Percentiles rank a stretch among this genome's conserved stretches.
These are phyloP conservation scores for Fagopyrum homotropicum DNA, from an alignment of 148 eudicot species.

Conservation along the genomic window DNA sequence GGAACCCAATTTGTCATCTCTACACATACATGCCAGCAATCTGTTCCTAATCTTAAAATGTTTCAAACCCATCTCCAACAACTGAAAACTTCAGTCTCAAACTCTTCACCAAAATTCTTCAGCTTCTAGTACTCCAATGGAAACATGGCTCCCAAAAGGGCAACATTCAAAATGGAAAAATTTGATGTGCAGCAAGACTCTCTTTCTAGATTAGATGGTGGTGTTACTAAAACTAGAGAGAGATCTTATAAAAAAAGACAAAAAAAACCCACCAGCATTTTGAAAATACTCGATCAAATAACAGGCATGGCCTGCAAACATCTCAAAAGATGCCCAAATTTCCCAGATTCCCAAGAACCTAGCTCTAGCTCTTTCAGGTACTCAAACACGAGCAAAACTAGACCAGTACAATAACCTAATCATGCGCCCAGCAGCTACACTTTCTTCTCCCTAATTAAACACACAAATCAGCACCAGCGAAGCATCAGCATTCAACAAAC, in stretches of 20 bases:
- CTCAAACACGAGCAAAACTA: background rate
- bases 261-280: conserved; percentile 6
- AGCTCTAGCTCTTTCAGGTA: background rate
- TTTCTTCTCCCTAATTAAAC: background rate
- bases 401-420: conserved; percentile 1
- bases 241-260: background rate
- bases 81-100: conserved; percentile 2
- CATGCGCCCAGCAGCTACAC: conserved; percentile 7
- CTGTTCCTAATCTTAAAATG: conserved; percentile 8
- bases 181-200: background rate
- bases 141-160: background rate
- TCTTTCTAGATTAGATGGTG: conserved; percentile 7
- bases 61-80: conserved; percentile 31
- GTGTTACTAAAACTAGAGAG: background rate
- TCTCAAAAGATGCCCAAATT: conserved; percentile 11
- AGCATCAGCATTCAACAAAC: conserved; percentile 14
- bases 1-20: conserved; percentile 27
- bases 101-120: conserved; percentile 12
- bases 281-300: conserved; percentile 13
- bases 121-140: background rate
- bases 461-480: conserved; percentile 1
- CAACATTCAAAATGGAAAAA: background rate
- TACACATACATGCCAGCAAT: conserved; percentile 26
- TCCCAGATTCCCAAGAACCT: conserved; percentile 8
- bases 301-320: conserved; percentile 12